Base-by-base conservation (phyloP, 768 basidiomycete species). In the Boletus subcaerulescens region DNA sequence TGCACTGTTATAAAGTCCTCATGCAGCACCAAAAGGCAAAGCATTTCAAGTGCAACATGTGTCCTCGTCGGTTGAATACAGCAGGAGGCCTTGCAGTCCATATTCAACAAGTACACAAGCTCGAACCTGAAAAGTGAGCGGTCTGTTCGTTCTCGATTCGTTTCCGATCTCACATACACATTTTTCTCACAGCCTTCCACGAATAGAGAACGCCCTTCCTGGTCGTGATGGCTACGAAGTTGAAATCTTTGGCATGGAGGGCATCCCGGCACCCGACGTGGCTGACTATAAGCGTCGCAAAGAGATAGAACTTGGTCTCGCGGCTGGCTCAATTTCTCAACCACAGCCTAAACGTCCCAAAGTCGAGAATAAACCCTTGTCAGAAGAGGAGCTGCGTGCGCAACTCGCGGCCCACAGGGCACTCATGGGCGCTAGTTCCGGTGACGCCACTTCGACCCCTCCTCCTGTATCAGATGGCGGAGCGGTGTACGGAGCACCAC, bases 21-120 rank as follows among this genome's bases (percentile, higher is more conserved):
- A 93, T 98, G 85, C 94, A 97, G 73, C 96, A 99, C 73, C 96
- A 99, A 69, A 98, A 98, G 74, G 96, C 97, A 13, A 99, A 99
- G 72, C 96, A 98, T 69, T 99, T 98, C 80, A 97, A 97, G 72
- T 98, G 97, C 66, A 85, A 87, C 56, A 85, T 96, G 81, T 98
- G 96, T 69, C 96, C 97, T 18, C 80, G 97, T 56, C 84, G 94
- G 60, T 76, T 99, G 58, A 98, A 99, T 67, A 98, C 96, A 3
- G 97, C 97, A 4, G 97, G 97, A 62, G 97, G 97, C 71, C 77
- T 99, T 29, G 95, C 94, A 8, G 97, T 98, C 4, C 97, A 99
- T 68, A 91, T 96, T 50, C 95, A 98, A 68, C 97, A 99, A 69
- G 97, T 99, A 0, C 97, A 98, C 73, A 99, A 99, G 71, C 85